phyloP scores from a whole-genome alignment of 495 filamentous ascomycete genomes.

The Durotheca rogersii region DNA sequence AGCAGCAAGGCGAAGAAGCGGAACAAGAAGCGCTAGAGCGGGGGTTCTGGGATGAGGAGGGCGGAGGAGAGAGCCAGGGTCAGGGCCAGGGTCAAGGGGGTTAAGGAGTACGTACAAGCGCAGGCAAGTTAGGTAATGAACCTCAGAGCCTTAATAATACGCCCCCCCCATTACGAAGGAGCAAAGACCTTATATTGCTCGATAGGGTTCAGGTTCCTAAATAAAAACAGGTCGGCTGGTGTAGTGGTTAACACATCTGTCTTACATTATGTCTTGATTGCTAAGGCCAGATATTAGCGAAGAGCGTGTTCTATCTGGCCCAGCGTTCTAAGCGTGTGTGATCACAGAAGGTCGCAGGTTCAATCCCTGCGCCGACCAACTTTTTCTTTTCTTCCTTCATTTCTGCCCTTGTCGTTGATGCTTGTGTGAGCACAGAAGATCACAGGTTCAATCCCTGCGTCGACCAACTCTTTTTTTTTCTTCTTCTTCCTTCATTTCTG shows the following conservation, averaged over 20 bases:
- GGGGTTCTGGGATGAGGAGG: neutral
- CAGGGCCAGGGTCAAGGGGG: neutral
- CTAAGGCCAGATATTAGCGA: too few relatives aligned
- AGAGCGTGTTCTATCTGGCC: too few relatives aligned
- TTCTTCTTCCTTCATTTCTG: slow-evolving; percentile 5
- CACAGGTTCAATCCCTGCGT: slow-evolving; percentile 54
- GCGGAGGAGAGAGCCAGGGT: neutral
- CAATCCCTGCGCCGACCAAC: slow-evolving; percentile 51
- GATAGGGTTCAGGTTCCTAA: neutral
- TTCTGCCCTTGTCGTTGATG: too few relatives aligned
- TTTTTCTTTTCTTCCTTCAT: slow-evolving; percentile 16
- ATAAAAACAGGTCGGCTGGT: slow-evolving; percentile 20
- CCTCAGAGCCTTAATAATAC: too few relatives aligned
- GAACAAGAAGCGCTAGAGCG: slow-evolving; percentile 50
- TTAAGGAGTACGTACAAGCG: too few relatives aligned
- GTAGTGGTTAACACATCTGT: slow-evolving; percentile 31
- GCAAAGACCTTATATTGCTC: neutral
- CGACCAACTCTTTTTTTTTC: slow-evolving; percentile 41
- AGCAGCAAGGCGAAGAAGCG: slow-evolving; percentile 40
- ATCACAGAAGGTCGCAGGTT: slow-evolving; percentile 49
- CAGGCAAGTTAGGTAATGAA: too few relatives aligned
- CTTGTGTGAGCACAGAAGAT: slow-evolving; percentile 36
- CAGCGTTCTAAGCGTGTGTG: slow-evolving; percentile 16
- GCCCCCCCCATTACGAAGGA: neutral
- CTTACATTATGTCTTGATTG: slow-evolving; percentile 18